Percentiles rank a stretch among this genome's conserved stretches.
Evolutionary conservation across 2,329 filamentous ascomycete genomes (phyloP).

Genomic region (Pestalotiopsis fici): DNA sequence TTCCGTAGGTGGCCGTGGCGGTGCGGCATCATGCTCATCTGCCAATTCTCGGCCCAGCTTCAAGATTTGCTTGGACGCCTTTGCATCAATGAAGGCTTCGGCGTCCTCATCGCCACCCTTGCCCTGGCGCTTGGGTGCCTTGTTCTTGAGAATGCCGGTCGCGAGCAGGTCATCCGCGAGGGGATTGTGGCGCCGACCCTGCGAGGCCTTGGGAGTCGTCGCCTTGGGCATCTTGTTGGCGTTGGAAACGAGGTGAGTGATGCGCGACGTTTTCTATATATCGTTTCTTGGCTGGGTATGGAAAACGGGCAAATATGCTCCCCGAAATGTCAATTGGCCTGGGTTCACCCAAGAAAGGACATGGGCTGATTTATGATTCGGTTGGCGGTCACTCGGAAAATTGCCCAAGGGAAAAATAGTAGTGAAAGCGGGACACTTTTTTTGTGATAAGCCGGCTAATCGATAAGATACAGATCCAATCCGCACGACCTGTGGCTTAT

Average conservation of each 20-base stretch:
- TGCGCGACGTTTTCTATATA: slow-evolving; percentile 11
- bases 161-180: slow-evolving; percentile 85
- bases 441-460: background rate
- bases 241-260: background rate
- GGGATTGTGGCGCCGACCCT: slow-evolving; percentile 75
- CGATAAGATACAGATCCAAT: background rate
- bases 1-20: slow-evolving; percentile 39
- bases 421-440: background rate
- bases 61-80: slow-evolving; percentile 85
- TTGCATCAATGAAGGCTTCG: slow-evolving; percentile 80
- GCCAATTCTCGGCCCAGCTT: slow-evolving; percentile 86
- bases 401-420: background rate
- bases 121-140: slow-evolving; percentile 70
- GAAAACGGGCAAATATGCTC: background rate
- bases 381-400: background rate
- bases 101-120: slow-evolving; percentile 63
- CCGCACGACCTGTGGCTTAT: background rate
- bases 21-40: slow-evolving; percentile 70
- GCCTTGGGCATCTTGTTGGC: slow-evolving; percentile 75
- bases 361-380: background rate
- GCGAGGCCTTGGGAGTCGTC: slow-evolving; percentile 56
- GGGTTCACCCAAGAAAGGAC: slow-evolving; percentile 8
- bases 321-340: background rate
- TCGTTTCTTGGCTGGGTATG: background rate
- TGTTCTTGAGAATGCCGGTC: slow-evolving; percentile 69